phyloP scores from a whole-genome alignment of 257 asterid genomes.

The Solanum virginianum region DNA sequence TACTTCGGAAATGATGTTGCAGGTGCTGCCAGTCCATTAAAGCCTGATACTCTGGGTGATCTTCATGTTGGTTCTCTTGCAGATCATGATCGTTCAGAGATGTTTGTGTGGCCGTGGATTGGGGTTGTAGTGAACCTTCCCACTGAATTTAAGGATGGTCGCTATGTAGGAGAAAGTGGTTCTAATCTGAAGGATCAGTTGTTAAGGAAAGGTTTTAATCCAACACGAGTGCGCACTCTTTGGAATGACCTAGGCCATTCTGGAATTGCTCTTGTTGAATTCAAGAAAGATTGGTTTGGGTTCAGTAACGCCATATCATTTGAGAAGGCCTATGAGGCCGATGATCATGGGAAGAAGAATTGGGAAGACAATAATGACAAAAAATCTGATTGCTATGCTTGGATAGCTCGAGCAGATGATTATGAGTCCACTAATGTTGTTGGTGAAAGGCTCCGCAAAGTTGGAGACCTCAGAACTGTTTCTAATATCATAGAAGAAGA shows the following conservation, averaged over 20 bases:
- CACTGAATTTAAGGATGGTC: slow-evolving; percentile 43
- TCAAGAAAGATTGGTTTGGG: slow-evolving; percentile 75
- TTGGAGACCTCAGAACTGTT: slow-evolving; percentile 71
- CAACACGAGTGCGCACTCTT: slow-evolving; percentile 59
- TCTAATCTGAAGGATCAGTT: slow-evolving; percentile 56
- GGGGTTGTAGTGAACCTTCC: slow-evolving; percentile 63
- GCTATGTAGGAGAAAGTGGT: slow-evolving; percentile 69
- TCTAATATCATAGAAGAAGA: slow-evolving; percentile 78
- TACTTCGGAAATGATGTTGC: slow-evolving; percentile 39
- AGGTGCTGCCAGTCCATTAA: slow-evolving; percentile 29
- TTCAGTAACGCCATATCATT: slow-evolving; percentile 63
- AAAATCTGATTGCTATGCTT: slow-evolving; percentile 47
- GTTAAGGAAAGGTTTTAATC: slow-evolving; percentile 48
- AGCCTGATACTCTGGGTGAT: slow-evolving; percentile 21
- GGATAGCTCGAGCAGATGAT: slow-evolving; percentile 93
- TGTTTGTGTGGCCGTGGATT: slow-evolving; percentile 96
- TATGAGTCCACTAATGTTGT: slow-evolving; percentile 35
- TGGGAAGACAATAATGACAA: slow-evolving; percentile 38
- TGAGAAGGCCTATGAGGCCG: slow-evolving; percentile 59
- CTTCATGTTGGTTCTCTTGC: slow-evolving; percentile 24
- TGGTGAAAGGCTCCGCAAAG: slow-evolving; percentile 74
- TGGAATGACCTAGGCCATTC: slow-evolving; percentile 81
- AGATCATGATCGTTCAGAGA: slow-evolving; percentile 49
- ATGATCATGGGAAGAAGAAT: slow-evolving; percentile 58
- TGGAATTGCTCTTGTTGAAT: slow-evolving; percentile 76